Evolutionary conservation across 176 grass and related monocot species (phyloP).

Genomic region (Phyllostachys edulis): DNA sequence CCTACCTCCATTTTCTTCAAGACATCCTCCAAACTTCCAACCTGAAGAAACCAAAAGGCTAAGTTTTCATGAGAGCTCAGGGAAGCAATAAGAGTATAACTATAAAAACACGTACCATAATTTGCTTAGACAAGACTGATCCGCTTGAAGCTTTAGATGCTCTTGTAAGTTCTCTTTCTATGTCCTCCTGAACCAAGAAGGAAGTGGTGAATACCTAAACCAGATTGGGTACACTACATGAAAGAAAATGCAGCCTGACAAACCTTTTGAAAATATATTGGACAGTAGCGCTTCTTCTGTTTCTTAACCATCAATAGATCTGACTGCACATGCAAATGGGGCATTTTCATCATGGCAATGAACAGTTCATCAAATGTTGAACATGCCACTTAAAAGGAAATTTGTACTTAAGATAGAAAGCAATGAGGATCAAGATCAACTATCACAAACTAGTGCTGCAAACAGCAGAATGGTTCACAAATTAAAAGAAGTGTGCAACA

Average conservation of each 20-base stretch:
- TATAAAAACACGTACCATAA: constrained; percentile 53
- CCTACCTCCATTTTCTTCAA: constrained; percentile 97
- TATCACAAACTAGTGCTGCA: not conserved
- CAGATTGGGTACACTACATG: not conserved
- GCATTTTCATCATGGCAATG: not conserved
- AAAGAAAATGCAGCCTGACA: constrained; percentile 16
- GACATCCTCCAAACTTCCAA: constrained; percentile 94
- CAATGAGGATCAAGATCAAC: constrained; percentile 11
- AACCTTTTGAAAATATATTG: constrained; percentile 98
- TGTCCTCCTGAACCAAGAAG: constrained; percentile 69
- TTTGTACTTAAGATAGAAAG: not conserved
- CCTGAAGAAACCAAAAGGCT: constrained; percentile 44
- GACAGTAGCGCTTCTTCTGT: constrained; percentile 87
- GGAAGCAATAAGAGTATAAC: constrained; percentile 2
- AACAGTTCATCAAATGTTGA: not conserved
- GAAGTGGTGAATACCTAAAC: constrained; percentile 19
- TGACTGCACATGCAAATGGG: constrained; percentile 60
- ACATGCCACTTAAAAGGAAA: not conserved
- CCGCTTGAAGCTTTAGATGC: constrained; percentile 58
- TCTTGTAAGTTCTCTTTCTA: constrained; percentile 84
- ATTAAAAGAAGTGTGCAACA: not conserved
- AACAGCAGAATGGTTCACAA: not conserved
- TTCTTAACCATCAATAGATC: constrained; percentile 92
- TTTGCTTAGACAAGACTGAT: constrained; percentile 67
- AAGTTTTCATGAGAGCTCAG: constrained; percentile 9